Conservation (phyloP, 495 filamentous ascomycete genomes). For the Aspergillus ostianus region DNA sequence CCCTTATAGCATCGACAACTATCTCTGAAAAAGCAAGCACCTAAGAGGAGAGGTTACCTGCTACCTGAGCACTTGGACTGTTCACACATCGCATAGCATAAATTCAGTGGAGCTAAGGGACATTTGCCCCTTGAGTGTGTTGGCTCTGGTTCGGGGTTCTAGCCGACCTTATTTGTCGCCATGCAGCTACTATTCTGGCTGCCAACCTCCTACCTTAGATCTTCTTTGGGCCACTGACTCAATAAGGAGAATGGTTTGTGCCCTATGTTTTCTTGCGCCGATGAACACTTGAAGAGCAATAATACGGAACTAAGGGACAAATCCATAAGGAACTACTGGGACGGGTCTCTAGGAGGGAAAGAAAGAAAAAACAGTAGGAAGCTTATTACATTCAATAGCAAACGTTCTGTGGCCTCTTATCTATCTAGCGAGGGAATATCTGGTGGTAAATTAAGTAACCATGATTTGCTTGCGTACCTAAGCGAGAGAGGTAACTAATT, state of each 20-base stretch:
- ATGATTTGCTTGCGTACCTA: slow-evolving; percentile 10
- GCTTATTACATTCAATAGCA: neutral
- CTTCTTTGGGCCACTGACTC: neutral
- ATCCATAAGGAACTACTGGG: too few relatives aligned
- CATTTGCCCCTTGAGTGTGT: neutral
- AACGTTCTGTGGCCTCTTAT: neutral
- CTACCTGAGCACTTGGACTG: neutral
- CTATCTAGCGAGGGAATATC: neutral
- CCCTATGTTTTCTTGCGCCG: neutral
- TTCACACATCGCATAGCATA: neutral
- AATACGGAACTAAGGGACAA: neutral
- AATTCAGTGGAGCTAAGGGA: neutral
- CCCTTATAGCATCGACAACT: neutral
- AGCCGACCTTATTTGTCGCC: neutral
- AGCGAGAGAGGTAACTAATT: slow-evolving; percentile 14
- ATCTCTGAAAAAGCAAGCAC: too few relatives aligned
- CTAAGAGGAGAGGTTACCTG: neutral
- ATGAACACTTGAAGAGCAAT: neutral
- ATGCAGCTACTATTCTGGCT: neutral
- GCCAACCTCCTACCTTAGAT: neutral
- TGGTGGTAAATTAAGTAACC: neutral
- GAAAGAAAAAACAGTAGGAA: too few relatives aligned
- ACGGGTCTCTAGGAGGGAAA: neutral
- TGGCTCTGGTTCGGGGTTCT: neutral
- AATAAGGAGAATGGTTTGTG: neutral